phyloP scores from a whole-genome alignment of 306 rosid genomes.

The Argentina anserina region DNA sequence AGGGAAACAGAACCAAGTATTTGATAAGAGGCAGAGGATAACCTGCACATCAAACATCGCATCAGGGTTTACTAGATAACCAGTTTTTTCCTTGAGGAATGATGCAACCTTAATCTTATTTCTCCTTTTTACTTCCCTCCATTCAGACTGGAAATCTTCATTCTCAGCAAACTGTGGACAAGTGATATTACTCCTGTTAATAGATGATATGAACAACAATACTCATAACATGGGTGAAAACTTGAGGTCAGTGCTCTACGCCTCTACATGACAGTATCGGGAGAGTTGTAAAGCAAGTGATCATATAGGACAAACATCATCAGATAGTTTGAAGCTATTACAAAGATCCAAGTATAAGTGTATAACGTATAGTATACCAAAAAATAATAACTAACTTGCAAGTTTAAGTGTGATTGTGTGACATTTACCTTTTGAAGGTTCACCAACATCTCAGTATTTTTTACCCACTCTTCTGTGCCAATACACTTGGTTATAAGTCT shows the following conservation, averaged over 20 bases:
- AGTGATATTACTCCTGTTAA: slow-evolving; percentile 10
- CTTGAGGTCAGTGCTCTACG: background rate
- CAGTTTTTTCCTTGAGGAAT: slow-evolving; percentile 70
- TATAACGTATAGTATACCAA: background rate
- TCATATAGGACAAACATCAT: background rate
- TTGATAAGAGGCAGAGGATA: background rate
- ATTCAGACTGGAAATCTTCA: slow-evolving; percentile 73
- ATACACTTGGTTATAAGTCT: slow-evolving; percentile 60
- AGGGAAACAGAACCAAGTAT: background rate
- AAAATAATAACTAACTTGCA: background rate
- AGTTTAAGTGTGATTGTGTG: background rate
- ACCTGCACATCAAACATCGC: slow-evolving; percentile 93
- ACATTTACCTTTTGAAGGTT: slow-evolving; percentile 55
- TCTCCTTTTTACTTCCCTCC: slow-evolving; percentile 73
- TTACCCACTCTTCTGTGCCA: slow-evolving; percentile 85
- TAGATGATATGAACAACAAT: slow-evolving; percentile 18
- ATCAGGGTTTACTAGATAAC: slow-evolving; percentile 77
- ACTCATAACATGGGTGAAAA: background rate
- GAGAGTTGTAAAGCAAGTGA: background rate
- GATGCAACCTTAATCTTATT: slow-evolving; percentile 75
- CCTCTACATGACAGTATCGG: background rate
- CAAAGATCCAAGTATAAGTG: background rate
- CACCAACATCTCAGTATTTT: slow-evolving; percentile 64
- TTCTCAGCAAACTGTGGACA: slow-evolving; percentile 60
- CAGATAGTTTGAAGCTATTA: background rate